Percentiles rank a stretch among this genome's conserved stretches.
Conservation (phyloP, 1,284 basidiomycete species). For the Naganishia sp. region DNA sequence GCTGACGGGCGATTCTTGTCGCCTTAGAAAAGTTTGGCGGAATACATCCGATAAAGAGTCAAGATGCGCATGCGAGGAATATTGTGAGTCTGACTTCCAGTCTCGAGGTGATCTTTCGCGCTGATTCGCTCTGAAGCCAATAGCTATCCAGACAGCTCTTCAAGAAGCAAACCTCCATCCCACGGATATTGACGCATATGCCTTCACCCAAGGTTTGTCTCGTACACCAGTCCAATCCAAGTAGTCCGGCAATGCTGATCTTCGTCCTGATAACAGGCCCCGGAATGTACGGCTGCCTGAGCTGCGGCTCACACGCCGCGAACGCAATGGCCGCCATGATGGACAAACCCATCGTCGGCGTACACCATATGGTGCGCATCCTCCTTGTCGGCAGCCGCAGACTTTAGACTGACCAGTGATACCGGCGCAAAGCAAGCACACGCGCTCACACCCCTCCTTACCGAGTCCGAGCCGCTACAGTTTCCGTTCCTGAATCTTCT, state of each 20-base stretch:
- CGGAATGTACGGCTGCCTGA: constrained; percentile 78
- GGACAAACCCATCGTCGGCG: constrained; percentile 77
- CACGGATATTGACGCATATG: constrained; percentile 75
- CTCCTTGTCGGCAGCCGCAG: constrained; percentile 9
- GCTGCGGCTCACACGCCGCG: constrained; percentile 73
- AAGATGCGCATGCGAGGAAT: constrained; percentile 66
- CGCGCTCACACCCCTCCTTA: constrained; percentile 79
- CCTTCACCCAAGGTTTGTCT: constrained; percentile 70
- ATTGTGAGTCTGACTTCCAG: constrained; percentile 60
- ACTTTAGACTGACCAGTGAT: background rate
- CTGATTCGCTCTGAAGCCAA: constrained; percentile 60
- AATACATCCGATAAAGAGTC: constrained; percentile 77
- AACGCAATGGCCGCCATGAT: constrained; percentile 75
- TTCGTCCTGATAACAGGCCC: constrained; percentile 58
- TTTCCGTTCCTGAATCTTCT: constrained; percentile 88
- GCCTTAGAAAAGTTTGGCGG: constrained; percentile 63
- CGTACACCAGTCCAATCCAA: background rate
- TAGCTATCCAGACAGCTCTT: constrained; percentile 69
- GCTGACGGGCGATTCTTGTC: background rate
- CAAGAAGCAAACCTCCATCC: constrained; percentile 63
- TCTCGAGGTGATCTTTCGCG: too few relatives aligned
- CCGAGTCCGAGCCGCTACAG: constrained; percentile 59
- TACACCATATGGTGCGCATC: constrained; percentile 83
- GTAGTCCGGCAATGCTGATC: background rate
- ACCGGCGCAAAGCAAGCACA: constrained; percentile 76